phyloP scores from a whole-genome alignment of 345 rosid species.

The Psidium guajava region DNA sequence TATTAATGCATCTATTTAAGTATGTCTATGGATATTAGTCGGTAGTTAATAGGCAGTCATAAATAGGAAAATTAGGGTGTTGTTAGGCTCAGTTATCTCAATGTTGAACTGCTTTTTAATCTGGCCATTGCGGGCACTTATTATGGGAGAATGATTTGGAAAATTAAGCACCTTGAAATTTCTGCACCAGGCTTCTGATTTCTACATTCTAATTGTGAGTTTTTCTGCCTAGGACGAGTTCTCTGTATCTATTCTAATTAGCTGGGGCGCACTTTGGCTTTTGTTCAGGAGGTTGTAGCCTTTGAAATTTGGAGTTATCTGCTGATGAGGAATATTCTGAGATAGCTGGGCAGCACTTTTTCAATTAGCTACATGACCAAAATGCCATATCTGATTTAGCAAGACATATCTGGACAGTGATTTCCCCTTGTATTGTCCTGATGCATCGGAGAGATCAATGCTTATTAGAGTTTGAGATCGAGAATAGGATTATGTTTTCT shows the following conservation, averaged over 20 bases:
- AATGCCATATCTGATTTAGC: background rate
- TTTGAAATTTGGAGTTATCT: background rate
- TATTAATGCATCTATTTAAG: background rate
- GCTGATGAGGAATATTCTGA: background rate
- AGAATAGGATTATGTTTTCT: background rate
- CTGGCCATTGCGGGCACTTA: background rate
- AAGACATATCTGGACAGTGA: background rate
- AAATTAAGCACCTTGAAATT: background rate
- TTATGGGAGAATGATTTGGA: background rate
- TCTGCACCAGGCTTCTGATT: background rate
- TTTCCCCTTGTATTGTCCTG: background rate
- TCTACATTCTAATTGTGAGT: background rate
- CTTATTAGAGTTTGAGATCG: background rate
- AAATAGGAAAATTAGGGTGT: background rate
- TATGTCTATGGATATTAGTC: background rate
- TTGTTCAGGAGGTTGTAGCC: background rate
- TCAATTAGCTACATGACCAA: background rate
- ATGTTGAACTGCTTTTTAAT: background rate
- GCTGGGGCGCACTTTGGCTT: background rate
- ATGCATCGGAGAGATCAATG: background rate
- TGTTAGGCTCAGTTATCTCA: background rate
- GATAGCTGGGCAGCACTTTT: background rate
- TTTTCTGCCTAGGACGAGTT: background rate
- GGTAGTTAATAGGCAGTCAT: background rate
- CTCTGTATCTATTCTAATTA: background rate